Evolutionary conservation across 176 grass and related monocot species (phyloP).

Genomic region (Triticum urartu): DNA sequence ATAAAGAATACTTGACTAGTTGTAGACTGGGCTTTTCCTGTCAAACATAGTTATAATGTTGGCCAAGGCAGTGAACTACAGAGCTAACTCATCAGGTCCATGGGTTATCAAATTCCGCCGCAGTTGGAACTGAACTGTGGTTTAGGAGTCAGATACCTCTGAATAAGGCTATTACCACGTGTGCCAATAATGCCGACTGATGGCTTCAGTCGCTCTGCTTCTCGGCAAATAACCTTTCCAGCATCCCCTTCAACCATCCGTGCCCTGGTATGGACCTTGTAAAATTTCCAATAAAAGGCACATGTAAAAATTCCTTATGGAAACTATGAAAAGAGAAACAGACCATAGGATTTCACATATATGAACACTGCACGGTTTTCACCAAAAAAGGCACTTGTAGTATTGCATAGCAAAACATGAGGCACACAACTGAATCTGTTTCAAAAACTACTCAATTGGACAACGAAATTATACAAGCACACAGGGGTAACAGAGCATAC

Average conservation of each 20-base stretch:
- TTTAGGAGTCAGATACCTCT: slow-evolving; percentile 47
- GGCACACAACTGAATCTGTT: not conserved
- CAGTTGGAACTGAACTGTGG: not conserved
- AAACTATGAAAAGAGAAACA: not conserved
- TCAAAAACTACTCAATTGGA: not conserved
- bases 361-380: not conserved
- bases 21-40: no score
- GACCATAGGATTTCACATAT: not conserved
- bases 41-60: not conserved
- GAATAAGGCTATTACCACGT: slow-evolving; percentile 60
- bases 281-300: not conserved
- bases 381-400: not conserved
- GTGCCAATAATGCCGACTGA: slow-evolving; percentile 84
- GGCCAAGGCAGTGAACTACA: not conserved
- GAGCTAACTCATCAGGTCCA: not conserved
- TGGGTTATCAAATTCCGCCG: not conserved
- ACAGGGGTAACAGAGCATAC: slow-evolving; percentile 29
- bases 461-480: not conserved
- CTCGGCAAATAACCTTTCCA: slow-evolving; percentile 72
- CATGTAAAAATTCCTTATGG: not conserved
- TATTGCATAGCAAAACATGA: not conserved
- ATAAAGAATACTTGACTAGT: no score
- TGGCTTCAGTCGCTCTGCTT: slow-evolving; percentile 72
- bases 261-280: slow-evolving; percentile 65
- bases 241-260: slow-evolving; percentile 74